Evolutionary conservation across 2,329 filamentous ascomycete species (phyloP), one percentile per base, ranked within the genome.

Genomic region (Coleophoma cylindrospora): DNA sequence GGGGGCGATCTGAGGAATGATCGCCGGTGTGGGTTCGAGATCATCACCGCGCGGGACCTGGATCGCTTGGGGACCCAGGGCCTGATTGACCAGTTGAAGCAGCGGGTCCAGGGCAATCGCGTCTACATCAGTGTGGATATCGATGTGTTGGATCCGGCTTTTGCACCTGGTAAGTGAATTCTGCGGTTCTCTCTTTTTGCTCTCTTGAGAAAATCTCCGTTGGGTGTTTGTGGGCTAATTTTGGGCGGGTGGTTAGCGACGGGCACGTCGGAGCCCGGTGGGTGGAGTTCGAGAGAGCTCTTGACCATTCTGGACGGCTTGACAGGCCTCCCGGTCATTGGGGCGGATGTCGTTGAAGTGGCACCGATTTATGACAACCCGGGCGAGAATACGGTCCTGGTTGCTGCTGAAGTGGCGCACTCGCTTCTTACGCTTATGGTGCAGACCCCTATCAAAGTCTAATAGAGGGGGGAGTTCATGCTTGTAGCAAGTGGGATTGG

Each of bases 221-320:
- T n/a, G 37, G 41, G 27, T 19, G 19, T 7, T 27, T 2, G 27
- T 5, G 27, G 7, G 27, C 27, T 27, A 27, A 27, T 27, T 27
- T 6, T 19, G 19, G 27, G 27, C 2, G 27, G 3, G 6, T 27
- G 27, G 7, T 8, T 19, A 34, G 51, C 48, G 10, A 94, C 89
- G 0, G 80, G 81, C 2, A 83, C 81, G 1, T 73, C 79, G 10
- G 81, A 84, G 60, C 77, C 79, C 2, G 80, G 80, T 43, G 81
- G 80, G 3, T 84, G 80, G 80, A 75, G 73, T 1, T 82, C 79
- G 0, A 71, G 81, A 36, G 80, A 84, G 57, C 64, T 84, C 21
- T 91, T 95, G 38, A 77, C 76, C 0, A 78, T 83, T 50, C 64
- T 84, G 19, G 77, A 81, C 56, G 79, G 79, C 1, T 67, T 84